Percentiles rank a stretch among this genome's conserved stretches.
These are phyloP conservation scores for Inonotus hispidus DNA, from an alignment of 1,284 basidiomycete genomes.

Conservation along the genomic window DNA sequence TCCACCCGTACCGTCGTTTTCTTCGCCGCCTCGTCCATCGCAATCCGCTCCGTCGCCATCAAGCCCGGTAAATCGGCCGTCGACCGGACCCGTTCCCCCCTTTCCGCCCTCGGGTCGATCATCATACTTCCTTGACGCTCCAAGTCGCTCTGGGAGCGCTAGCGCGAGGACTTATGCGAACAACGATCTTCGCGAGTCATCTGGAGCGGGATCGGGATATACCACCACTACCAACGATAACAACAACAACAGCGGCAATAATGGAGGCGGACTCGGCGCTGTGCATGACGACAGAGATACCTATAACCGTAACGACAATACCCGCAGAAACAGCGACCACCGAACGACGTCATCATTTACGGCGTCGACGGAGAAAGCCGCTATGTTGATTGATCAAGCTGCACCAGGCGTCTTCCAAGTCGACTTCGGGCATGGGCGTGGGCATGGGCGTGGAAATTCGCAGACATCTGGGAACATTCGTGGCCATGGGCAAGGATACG, in stretches of 20 bases:
- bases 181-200: neutral
- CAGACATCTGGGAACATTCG: too few species aligned
- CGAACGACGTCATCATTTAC: neutral
- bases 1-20: too few species aligned
- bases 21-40: too few species aligned
- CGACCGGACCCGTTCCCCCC: too few species aligned
- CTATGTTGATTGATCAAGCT: neutral
- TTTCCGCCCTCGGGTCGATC: neutral
- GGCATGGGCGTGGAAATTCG: too few species aligned
- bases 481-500: too few species aligned
- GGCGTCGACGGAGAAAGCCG: slow-evolving; percentile 3
- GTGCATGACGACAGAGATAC: too few species aligned
- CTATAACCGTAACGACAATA: neutral
- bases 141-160: neutral
- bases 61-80: too few species aligned
- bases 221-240: neutral
- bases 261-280: neutral
- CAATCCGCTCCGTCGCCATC: too few species aligned
- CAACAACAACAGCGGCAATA: too few species aligned
- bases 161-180: neutral
- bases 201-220: neutral
- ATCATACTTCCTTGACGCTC: neutral
- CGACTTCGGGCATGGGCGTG: neutral
- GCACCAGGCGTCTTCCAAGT: neutral
- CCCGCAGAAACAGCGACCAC: neutral